Percentiles rank a stretch among this genome's conserved stretches.
These are phyloP conservation scores for Eimeria necatrix DNA, from an alignment of 169 alveolate genomes.

Conservation along the genomic window DNA sequence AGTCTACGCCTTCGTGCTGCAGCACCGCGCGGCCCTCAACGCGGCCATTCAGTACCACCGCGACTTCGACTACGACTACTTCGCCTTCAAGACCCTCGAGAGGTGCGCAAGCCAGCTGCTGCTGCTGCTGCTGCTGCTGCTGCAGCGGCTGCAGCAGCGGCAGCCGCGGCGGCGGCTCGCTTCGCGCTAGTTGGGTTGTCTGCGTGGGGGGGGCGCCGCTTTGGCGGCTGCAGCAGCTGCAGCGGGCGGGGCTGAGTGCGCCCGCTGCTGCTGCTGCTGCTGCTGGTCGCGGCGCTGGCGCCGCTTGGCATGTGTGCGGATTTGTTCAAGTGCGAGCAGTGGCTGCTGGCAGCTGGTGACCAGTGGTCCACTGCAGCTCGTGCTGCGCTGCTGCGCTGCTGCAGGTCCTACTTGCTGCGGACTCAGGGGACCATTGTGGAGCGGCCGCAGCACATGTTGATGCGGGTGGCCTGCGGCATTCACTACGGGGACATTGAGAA, in stretches of 20 bases:
- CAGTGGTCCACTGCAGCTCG: too few relatives aligned
- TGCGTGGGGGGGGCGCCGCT: constrained; percentile 85
- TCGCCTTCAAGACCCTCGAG: constrained; percentile 99
- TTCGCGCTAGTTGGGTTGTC: not conserved
- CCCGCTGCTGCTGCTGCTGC: not conserved
- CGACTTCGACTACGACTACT: constrained; percentile 98
- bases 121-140: not conserved
- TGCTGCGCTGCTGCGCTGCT: not conserved
- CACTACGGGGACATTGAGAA: constrained; percentile 97
- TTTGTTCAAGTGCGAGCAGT: too few relatives aligned
- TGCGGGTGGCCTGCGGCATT: constrained; percentile 99
- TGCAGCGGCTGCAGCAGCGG: not conserved
- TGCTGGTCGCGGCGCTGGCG: too few relatives aligned
- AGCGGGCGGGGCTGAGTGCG: not conserved
- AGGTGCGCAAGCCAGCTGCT: constrained; percentile 45
- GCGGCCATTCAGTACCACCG: constrained; percentile 95
- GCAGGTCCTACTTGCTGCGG: constrained; percentile 79
- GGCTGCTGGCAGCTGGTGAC: too few relatives aligned
- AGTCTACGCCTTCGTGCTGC: constrained; percentile 93
- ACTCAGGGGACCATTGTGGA: constrained; percentile 96
- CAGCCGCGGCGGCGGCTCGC: not conserved
- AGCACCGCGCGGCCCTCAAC: constrained; percentile 91
- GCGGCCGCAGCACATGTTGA: constrained; percentile 98
- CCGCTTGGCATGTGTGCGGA: too few relatives aligned
- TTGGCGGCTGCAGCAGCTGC: not conserved